These are phyloP conservation scores for Solanum corneliomulleri DNA, from an alignment of 257 asterid species.

Conservation along the genomic window DNA sequence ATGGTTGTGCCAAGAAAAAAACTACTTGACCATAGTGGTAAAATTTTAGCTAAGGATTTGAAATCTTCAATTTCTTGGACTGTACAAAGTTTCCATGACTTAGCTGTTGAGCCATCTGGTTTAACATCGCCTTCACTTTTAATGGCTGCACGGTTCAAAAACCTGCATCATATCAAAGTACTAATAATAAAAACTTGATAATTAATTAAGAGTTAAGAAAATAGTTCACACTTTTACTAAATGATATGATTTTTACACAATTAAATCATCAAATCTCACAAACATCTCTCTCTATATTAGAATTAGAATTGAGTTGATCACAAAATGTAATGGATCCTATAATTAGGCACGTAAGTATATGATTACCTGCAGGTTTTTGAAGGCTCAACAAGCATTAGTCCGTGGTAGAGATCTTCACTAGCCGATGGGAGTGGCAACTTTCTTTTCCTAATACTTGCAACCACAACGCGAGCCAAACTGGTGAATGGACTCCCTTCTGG, in stretches of 20 bases:
- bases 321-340: too few relatives aligned
- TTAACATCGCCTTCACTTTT: not conserved
- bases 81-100: conserved; percentile 4
- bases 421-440: not conserved
- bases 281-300: too few relatives aligned
- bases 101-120: not conserved
- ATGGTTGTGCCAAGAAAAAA: not conserved
- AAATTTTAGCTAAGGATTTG: conserved; percentile 2
- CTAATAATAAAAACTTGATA: too few relatives aligned
- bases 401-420: not conserved
- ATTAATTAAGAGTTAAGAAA: too few relatives aligned
- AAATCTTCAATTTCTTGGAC: conserved; percentile 8
- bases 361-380: not conserved
- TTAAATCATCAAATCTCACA: too few relatives aligned
- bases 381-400: not conserved
- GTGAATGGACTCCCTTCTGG: conserved; percentile 11
- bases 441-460: conserved; percentile 10
- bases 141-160: conserved; percentile 8
- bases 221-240: too few relatives aligned
- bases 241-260: too few relatives aligned
- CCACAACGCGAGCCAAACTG: conserved; percentile 1
- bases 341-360: too few relatives aligned
- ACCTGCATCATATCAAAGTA: not conserved
- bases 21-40: conserved; percentile 12
- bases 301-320: too few relatives aligned